These are phyloP conservation scores for Cenchrus fungigraminus DNA, from an alignment of 176 grass and related monocot genomes.

Conservation along the genomic window DNA sequence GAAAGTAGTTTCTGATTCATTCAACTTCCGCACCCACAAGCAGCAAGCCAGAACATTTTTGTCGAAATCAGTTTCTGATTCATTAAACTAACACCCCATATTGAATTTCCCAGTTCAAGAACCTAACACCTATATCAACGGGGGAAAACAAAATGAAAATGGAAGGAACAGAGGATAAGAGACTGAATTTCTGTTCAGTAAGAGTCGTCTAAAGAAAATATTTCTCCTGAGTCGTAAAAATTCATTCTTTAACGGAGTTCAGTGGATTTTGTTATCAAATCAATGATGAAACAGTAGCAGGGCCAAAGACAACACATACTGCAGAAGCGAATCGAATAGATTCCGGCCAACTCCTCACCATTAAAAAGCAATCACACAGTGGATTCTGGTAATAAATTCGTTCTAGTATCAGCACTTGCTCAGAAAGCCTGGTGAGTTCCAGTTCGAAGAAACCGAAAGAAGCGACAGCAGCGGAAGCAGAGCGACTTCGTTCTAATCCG, in stretches of 20 bases:
- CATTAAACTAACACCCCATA: background rate
- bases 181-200: background rate
- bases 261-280: background rate
- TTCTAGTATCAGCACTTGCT: background rate
- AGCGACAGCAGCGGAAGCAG: constrained; percentile 15
- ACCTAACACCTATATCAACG: background rate
- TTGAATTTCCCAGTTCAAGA: background rate
- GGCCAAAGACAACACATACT: background rate
- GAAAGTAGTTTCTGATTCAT: constrained; percentile 1
- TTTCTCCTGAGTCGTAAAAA: background rate
- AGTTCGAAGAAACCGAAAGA: background rate
- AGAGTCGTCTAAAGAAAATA: background rate
- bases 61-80: background rate
- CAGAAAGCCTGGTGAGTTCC: background rate
- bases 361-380: background rate
- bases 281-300: background rate
- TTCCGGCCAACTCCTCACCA: background rate
- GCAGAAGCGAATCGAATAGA: background rate
- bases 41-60: background rate
- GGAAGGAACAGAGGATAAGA: background rate
- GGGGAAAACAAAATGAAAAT: background rate
- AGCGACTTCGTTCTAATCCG: background rate
- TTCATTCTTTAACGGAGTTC: constrained; percentile 12
- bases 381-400: background rate
- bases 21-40: background rate